Base-by-base conservation (phyloP, 164 flowering plant species). In the Saururus chinensis region DNA sequence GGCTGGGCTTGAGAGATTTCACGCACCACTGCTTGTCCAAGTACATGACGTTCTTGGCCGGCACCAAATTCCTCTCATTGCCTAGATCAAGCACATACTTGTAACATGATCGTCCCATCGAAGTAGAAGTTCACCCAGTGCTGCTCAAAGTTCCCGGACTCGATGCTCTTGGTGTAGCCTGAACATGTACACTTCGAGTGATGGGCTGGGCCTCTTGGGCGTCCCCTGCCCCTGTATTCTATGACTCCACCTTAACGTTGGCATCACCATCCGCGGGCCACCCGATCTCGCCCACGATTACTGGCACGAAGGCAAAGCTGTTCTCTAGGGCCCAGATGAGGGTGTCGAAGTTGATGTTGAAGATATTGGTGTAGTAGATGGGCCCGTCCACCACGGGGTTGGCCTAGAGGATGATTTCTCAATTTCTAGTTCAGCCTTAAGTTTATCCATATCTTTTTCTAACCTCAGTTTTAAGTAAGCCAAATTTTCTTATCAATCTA, bases 231-330 rank as follows among this genome's bases (percentile, higher is more conserved):
- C 85, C 65, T 54, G 69, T 4, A 60, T 9, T 16, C 87, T 76
- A 0, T 87, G 80, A 58, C 6, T 70, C 60, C 0, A 67, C 14
- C 57, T 85, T 87, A 0, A 96, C 97, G 35, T 74, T 77, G 1
- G 68, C 57, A 53, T 79, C 81, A 14, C 97, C 97, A 52, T 93
- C 99, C 0, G 95, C 81, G 0, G 99, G 99, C 99, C 99, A 88
- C 9, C 97, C 97, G 7, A 93, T 73, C 67, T 90, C 96, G 0
- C 97, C 99, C 11, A 93, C 63, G 58, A 93, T 81, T 41, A 93
- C 79, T 0, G 89, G 81, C 57, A 83, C 54, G 4, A 79, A 74
- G 0, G 76, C 24, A 68, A 85, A 85, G 0, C 95, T 95, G 56
- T 82, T 87, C 64, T 88, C 91, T 7, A 93, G 88, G 30, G 99